Evolutionary conservation across 345 rosid genomes (phyloP).

Genomic region (Isatis tinctoria): DNA sequence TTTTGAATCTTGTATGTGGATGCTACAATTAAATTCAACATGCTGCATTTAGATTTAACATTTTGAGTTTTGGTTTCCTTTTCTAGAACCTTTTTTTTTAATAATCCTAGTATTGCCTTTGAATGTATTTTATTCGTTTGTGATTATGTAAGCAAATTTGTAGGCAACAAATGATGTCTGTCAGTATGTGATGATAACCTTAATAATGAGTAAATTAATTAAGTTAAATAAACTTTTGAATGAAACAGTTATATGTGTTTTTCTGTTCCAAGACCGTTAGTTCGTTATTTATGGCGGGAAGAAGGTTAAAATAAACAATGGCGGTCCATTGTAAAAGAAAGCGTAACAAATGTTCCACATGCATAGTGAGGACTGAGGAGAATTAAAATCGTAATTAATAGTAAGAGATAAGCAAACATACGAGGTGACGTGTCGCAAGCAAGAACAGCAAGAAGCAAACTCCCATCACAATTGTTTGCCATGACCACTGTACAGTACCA

Average conservation of each 20-base stretch:
- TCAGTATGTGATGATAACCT: not conserved
- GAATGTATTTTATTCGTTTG: not conserved
- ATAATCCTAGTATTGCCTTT: not conserved
- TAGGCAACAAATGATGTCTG: not conserved
- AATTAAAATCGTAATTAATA: not conserved
- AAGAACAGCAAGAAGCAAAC: conserved; percentile 70
- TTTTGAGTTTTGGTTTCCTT: no score
- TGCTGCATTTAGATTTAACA: not conserved
- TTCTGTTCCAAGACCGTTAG: not conserved
- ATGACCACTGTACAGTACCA: conserved; percentile 68
- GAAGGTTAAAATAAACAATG: not conserved
- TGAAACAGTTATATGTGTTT: not conserved
- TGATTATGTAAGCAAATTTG: not conserved
- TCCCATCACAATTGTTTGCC: conserved; percentile 95
- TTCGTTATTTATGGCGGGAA: conserved; percentile 11
- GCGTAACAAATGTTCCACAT: conserved; percentile 11
- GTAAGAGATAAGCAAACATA: conserved; percentile 36
- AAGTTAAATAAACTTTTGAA: not conserved
- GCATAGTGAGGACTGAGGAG: not conserved
- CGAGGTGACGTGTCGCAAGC: conserved; percentile 68
- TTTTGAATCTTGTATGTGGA: not conserved
- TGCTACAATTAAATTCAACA: not conserved
- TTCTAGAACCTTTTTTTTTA: no score
- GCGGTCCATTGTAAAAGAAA: not conserved
- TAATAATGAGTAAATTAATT: not conserved